Evolutionary conservation across 2,329 filamentous ascomycete genomes (phyloP), one percentile per base, ranked within the genome.

Genomic region (Ceratocystis cubensis): DNA sequence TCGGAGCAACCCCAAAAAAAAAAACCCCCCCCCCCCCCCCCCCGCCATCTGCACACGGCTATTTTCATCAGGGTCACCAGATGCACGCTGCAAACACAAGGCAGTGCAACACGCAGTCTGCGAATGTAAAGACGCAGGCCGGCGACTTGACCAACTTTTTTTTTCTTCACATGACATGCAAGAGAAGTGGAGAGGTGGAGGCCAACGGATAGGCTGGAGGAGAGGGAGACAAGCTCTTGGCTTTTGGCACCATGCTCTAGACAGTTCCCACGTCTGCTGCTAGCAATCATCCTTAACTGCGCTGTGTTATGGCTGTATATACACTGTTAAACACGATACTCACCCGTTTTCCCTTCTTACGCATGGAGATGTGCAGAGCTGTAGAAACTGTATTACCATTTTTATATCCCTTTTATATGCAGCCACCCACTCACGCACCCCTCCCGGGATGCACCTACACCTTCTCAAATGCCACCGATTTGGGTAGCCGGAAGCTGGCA

Each of bases 401-500:
- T 53, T 53, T 53, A 53, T 53, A 53, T 53, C 48, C 48, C 48
- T 22, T 53, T 15, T 53, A 53, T 53, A 53, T 25, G 20, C 48
- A 10, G 20, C 48, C n/a, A 10, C 17, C 17, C 48, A 4, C 46
- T 20, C 46, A 8, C 10, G 1, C 48, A 25, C 48, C 48, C 48
- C n/a, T 25, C 3, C 37, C 37, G 3, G 10, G 3, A 41, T 41
- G 6, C 15, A 30, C 41, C 28, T 61, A 59, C 15, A 33, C 66
- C 69, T 75, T 71, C 28, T 82, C 80, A 77, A 96, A 96, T 15
- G 92, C 94, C 5, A 96, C 89, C 71, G 89, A 85, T 44, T 79
- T 76, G 1, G 94, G 94, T 68, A 99, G 74, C 69, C 91, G 84
- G 76, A 99, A 97, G 71, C 86, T 95, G 37, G 91, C 93, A 75